Evolutionary conservation across 345 rosid species (phyloP).

Genomic region (Clausena lansium): DNA sequence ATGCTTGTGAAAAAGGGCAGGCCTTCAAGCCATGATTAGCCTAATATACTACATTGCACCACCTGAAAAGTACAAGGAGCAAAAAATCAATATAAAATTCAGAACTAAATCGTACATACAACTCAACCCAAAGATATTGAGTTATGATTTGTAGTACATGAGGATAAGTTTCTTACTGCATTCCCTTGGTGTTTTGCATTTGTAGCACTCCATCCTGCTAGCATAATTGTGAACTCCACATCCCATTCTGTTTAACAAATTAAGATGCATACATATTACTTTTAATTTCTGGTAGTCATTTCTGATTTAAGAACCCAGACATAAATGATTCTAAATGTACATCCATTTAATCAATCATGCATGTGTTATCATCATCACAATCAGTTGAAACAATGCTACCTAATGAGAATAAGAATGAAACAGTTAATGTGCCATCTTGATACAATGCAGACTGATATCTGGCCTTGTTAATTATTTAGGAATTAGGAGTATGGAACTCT

Average conservation of each 20-base stretch:
- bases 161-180: conserved; percentile 32
- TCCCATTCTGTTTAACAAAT: conserved; percentile 32
- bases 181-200: conserved; percentile 82
- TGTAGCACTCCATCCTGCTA: conserved; percentile 79
- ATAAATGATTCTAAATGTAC: not conserved
- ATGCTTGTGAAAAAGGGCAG: conserved; percentile 9
- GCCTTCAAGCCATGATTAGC: conserved; percentile 14
- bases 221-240: conserved; percentile 94
- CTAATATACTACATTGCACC: conserved; percentile 21
- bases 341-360: not conserved
- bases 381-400: not conserved
- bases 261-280: not conserved
- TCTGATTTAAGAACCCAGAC: not conserved
- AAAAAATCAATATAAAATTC: not conserved
- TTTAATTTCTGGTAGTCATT: not conserved
- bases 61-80: conserved; percentile 29
- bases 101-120: not conserved
- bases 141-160: not conserved
- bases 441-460: not conserved
- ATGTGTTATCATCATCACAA: not conserved
- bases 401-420: not conserved
- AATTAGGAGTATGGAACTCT: not conserved
- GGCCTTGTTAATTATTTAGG: not conserved
- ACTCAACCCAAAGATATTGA: not conserved
- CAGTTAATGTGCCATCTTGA: not conserved